phyloP scores from a whole-genome alignment of 768 basidiomycete species.

The Hygrocybe coccinea region DNA sequence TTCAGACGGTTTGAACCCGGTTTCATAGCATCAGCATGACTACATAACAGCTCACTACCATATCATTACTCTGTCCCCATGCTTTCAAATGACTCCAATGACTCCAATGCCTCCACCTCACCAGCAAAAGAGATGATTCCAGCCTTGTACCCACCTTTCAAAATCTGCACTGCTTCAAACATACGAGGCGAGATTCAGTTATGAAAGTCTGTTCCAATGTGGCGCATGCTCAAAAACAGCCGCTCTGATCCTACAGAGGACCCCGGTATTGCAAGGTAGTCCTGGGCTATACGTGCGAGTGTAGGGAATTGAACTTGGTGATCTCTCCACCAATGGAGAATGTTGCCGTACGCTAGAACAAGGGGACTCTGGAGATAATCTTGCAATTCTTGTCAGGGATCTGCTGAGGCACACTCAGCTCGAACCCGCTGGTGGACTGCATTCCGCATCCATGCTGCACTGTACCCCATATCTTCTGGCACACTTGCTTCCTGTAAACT shows the following conservation, averaged over 20 bases:
- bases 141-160: background rate
- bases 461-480: background rate
- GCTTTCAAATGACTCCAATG: too few species aligned
- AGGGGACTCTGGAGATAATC: background rate
- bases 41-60: too few species aligned
- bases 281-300: too few species aligned
- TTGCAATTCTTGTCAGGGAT: background rate
- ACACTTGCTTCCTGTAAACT: background rate
- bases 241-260: background rate
- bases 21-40: too few species aligned
- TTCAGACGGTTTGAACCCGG: too few species aligned
- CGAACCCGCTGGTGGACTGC: background rate
- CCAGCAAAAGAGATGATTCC: background rate
- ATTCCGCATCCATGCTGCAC: background rate
- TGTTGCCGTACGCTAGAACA: background rate
- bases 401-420: background rate
- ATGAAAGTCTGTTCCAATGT: background rate
- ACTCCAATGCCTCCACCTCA: background rate
- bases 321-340: background rate
- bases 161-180: background rate
- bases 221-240: background rate
- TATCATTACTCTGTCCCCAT: too few species aligned
- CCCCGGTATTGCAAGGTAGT: background rate
- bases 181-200: background rate
- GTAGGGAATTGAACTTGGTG: too few species aligned